Evolutionary conservation across 1,139 yeast genomes (phyloP).

Genomic region (Sugiyamaella neomexicana): DNA sequence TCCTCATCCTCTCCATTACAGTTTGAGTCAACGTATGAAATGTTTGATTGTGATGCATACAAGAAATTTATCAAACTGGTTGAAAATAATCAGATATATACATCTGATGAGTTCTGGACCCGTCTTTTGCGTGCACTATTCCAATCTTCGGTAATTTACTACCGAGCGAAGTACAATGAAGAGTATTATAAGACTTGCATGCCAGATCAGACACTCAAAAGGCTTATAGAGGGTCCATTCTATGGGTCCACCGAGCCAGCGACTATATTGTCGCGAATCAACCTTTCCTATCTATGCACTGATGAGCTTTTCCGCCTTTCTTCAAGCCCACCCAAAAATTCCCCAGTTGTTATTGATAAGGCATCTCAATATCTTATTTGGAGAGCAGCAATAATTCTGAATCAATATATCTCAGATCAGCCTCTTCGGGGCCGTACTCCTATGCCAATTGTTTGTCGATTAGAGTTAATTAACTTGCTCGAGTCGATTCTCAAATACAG

Average conservation of each 20-base stretch:
- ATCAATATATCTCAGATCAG: conserved; percentile 54
- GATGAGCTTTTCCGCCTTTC: conserved; percentile 45
- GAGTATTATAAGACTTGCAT: conserved; percentile 32
- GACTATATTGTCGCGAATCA: conserved; percentile 41
- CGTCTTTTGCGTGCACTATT: conserved; percentile 49
- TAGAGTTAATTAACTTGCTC: conserved; percentile 45
- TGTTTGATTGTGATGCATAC: conserved; percentile 52
- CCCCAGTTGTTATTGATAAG: conserved; percentile 20
- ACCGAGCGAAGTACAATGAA: conserved; percentile 38
- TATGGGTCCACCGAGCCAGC: conserved; percentile 54
- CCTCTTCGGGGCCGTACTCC: conserved; percentile 55
- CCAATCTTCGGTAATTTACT: conserved; percentile 53
- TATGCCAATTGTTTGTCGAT: conserved; percentile 51
- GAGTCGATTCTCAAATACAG: conserved; percentile 15
- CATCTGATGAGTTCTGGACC: conserved; percentile 40
- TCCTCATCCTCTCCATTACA: conserved; percentile 17
- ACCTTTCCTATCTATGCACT: conserved; percentile 51
- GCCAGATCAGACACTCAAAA: conserved; percentile 3
- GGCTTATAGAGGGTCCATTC: conserved; percentile 25
- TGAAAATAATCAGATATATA: conserved; percentile 40
- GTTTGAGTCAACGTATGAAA: conserved; percentile 44
- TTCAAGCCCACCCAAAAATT: conserved; percentile 33
- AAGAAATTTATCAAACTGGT: conserved; percentile 46
- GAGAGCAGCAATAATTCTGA: conserved; percentile 52
- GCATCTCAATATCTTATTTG: conserved; percentile 47